Evolutionary conservation across 2,329 filamentous ascomycete species (phyloP), one percentile per base, ranked within the genome.

Genomic region (Colletotrichum agaves): DNA sequence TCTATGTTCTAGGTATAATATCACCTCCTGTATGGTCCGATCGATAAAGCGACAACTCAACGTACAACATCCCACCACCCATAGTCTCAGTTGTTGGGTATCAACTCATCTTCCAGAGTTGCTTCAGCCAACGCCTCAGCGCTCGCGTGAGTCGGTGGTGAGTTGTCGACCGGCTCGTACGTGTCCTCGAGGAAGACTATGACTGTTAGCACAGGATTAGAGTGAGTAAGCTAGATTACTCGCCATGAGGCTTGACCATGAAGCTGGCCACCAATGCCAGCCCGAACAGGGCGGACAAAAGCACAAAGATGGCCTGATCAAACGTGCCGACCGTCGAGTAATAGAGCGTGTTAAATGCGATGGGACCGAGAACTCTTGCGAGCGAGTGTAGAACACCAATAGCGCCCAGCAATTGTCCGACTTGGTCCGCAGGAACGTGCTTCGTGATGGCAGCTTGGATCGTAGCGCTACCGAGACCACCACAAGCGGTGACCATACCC

Each of bases 351-450:
- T 96, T 97, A 79, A 98, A 97, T 1, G 95, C 75, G 0, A 93
- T 86, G 0, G 96, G 96, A 1, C 91, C 90, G 12, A 97, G 77
- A 2, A 98, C 89, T 69, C 94, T 85, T 3, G 92, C 88, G 39
- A 97, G 80, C 1, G 93, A 92, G 78, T 98, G 95, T 65, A 98
- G 80, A 69, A 98, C 83, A 0, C 95, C 96, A 15, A 91, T 91
- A 1, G 94, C 94, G 21, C 96, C 96, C 0, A 99, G 85, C n/a
- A 98, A 82, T 76, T 96, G 90, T 0, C 96, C 96, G 0, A 96
- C 91, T 52, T 88, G 87, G 70, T 96, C 92, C 0, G 89, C 84
- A 0, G 94, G 93, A 0, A 98, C 91, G 77, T 98, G 96, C 76
- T 98, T 98, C 19, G 94, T 98, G 57, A 98, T 82, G 0, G 91